Evolutionary conservation across 345 rosid species (phyloP).

Genomic region (Adansonia digitata): DNA sequence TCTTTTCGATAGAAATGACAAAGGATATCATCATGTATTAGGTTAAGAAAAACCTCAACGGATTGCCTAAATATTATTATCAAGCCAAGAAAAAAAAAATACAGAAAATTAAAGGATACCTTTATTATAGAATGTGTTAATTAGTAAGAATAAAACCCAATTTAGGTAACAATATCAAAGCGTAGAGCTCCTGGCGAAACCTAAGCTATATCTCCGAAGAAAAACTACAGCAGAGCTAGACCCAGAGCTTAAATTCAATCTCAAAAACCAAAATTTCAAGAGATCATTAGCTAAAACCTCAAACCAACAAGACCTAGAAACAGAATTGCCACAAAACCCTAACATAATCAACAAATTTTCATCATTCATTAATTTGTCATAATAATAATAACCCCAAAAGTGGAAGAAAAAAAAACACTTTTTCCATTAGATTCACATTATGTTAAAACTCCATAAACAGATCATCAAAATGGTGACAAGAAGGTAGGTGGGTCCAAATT

Average conservation of each 20-base stretch:
- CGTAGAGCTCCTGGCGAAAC: background rate
- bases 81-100: background rate
- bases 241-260: background rate
- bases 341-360: background rate
- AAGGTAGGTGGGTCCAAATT: conserved; percentile 11
- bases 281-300: background rate
- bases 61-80: background rate
- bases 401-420: no score
- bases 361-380: conserved; percentile 5
- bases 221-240: background rate
- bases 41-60: background rate
- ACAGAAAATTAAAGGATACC: background rate
- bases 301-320: conserved; percentile 6
- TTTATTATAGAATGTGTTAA: background rate
- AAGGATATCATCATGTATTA: background rate
- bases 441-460: background rate
- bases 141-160: background rate
- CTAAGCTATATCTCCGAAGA: background rate
- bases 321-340: background rate
- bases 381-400: no score
- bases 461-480: conserved; percentile 8
- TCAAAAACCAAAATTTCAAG: conserved; percentile 7
- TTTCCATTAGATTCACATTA: background rate
- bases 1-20: background rate
- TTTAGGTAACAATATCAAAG: background rate